Conservation (phyloP, 2,329 filamentous ascomycete genomes). For the Chlorencoelia australis region DNA sequence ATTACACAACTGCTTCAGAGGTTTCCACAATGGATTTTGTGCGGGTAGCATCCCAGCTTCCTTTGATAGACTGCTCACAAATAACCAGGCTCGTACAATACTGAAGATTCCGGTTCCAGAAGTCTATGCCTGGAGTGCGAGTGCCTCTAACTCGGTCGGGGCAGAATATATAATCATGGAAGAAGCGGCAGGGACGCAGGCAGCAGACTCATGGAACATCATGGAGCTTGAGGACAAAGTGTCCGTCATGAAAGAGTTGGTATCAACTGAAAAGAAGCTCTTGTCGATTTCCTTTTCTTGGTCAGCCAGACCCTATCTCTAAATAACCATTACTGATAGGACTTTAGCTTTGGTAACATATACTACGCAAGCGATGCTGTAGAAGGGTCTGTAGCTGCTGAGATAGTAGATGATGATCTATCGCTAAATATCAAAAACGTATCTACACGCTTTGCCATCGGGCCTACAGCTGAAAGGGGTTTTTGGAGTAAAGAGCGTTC, state of each 20-base stretch:
- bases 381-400: constrained; percentile 23
- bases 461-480: constrained; percentile 27
- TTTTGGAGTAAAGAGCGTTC: constrained; percentile 30
- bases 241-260: constrained; percentile 28
- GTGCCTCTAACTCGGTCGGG: constrained; percentile 18
- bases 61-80: constrained; percentile 4
- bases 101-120: constrained; percentile 16
- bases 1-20: constrained; percentile 18
- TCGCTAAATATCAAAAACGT: constrained; percentile 25
- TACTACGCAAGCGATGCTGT: constrained; percentile 28
- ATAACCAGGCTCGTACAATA: constrained; percentile 14
- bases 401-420: constrained; percentile 21
- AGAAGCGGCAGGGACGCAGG: constrained; percentile 25
- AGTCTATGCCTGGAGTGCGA: constrained; percentile 14
- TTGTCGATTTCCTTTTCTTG: constrained; percentile 27
- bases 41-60: no score
- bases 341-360: constrained; percentile 31
- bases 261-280: constrained; percentile 29
- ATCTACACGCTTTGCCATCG: constrained; percentile 28
- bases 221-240: constrained; percentile 22
- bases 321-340: no score
- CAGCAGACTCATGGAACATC: constrained; percentile 25
- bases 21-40: constrained; percentile 22
- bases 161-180: constrained; percentile 33
- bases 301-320: constrained; percentile 19